These are phyloP conservation scores for Trichoderma virens DNA, from an alignment of 495 filamentous ascomycete genomes.

Conservation along the genomic window DNA sequence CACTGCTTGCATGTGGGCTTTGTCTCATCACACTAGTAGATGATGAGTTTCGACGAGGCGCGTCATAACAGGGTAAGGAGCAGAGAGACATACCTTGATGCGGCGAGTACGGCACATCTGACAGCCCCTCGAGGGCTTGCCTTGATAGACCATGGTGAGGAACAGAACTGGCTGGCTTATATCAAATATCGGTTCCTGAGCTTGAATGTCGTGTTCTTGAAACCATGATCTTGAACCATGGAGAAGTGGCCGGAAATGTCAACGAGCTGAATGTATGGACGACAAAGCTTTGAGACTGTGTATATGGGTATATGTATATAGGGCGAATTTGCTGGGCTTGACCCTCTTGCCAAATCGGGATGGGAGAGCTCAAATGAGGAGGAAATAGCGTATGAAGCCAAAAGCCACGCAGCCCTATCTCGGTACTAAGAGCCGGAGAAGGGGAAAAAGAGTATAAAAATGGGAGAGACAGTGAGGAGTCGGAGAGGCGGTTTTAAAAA, in stretches of 20 bases:
- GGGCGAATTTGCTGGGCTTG: background rate
- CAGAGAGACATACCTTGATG: slow-evolving; percentile 52
- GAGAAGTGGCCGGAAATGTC: background rate
- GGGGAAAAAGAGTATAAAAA: background rate
- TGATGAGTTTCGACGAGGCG: background rate
- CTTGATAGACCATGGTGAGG: slow-evolving; percentile 61
- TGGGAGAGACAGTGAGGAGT: too few species aligned
- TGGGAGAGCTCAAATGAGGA: background rate
- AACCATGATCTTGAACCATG: background rate
- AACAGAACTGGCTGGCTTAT: background rate
- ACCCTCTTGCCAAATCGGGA: background rate
- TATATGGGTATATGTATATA: background rate
- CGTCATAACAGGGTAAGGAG: background rate
- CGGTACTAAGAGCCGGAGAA: background rate
- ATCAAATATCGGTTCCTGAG: background rate
- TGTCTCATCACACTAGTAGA: slow-evolving; percentile 56
- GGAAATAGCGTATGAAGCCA: background rate
- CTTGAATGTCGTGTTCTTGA: background rate
- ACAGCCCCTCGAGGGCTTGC: slow-evolving; percentile 65
- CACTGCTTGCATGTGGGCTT: slow-evolving; percentile 64
- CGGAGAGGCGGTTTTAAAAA: too few species aligned
- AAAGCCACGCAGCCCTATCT: background rate
- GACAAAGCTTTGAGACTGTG: background rate
- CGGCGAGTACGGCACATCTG: slow-evolving; percentile 63
- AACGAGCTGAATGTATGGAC: background rate